These are phyloP conservation scores for Rhododendron ferrugineum DNA, from an alignment of 148 eudicot genomes.

Conservation along the genomic window DNA sequence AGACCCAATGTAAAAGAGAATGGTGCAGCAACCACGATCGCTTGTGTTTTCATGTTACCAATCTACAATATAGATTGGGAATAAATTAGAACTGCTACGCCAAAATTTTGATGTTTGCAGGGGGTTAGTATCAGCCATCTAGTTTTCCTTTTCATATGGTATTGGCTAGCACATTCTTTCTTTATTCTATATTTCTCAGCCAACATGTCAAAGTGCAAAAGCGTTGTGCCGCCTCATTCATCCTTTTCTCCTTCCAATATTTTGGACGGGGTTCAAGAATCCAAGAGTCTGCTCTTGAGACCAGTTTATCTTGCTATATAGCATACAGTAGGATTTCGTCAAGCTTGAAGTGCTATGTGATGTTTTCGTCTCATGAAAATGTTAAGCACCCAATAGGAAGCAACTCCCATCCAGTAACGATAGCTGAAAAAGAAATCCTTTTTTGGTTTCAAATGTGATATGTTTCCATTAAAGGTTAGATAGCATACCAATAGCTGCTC, in stretches of 20 bases:
- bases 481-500: conserved; percentile 84
- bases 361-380: background rate
- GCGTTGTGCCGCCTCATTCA: background rate
- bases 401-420: background rate
- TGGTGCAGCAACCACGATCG: conserved; percentile 78
- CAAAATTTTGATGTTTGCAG: background rate
- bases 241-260: background rate
- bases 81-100: background rate
- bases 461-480: conserved; percentile 4
- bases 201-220: background rate
- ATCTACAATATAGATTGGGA: conserved; percentile 33
- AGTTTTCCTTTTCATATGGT: background rate
- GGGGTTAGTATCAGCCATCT: background rate
- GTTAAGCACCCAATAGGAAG: background rate
- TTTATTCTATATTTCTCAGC: background rate
- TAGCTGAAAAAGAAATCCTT: background rate
- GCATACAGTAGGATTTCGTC: background rate
- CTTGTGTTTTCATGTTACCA: conserved; percentile 54
- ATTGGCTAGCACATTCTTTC: background rate
- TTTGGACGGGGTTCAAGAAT: background rate
- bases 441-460: background rate
- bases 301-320: background rate
- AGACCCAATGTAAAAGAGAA: conserved; percentile 66
- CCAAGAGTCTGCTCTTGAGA: background rate
- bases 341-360: background rate